Conservation (phyloP, 768 basidiomycete species). For the Vishniacozyma victoriae region DNA sequence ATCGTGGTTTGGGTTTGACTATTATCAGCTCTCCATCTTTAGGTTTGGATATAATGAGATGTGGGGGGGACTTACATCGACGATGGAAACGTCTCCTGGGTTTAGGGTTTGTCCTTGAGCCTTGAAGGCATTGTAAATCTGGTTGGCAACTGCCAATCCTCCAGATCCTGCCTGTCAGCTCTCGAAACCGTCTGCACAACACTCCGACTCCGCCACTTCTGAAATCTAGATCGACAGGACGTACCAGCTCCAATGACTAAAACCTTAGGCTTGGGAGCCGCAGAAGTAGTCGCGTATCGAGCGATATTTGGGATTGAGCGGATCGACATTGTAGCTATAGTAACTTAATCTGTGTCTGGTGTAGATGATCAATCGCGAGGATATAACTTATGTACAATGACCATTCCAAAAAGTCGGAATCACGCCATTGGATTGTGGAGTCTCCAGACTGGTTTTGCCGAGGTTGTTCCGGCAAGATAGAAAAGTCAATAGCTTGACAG, state of each 20-base stretch:
- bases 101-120: slow-evolving; percentile 62
- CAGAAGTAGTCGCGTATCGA: slow-evolving; percentile 37
- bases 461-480: too few species aligned
- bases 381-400: too few species aligned
- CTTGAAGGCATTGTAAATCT: slow-evolving; percentile 75
- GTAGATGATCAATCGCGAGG: too few species aligned
- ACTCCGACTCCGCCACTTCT: too few species aligned
- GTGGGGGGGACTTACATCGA: slow-evolving; percentile 55
- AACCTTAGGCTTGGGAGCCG: slow-evolving; percentile 59
- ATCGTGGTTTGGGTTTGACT: slow-evolving; percentile 68
- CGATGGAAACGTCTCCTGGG: slow-evolving; percentile 72
- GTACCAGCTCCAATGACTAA: slow-evolving; percentile 81
- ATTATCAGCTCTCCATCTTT: not conserved
- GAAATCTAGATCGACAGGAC: too few species aligned
- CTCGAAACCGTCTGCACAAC: not conserved
- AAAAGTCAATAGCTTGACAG: too few species aligned
- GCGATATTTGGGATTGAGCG: slow-evolving; percentile 14
- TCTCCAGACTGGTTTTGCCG: too few species aligned
- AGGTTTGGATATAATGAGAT: not conserved
- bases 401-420: too few species aligned
- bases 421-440: too few species aligned
- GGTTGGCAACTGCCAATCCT: slow-evolving; percentile 76
- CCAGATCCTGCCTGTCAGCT: slow-evolving; percentile 59
- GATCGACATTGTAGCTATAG: slow-evolving; percentile 11
- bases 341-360: too few species aligned